Conservation (phyloP, 768 basidiomycete species). For the Kwoniella shandongensis region DNA sequence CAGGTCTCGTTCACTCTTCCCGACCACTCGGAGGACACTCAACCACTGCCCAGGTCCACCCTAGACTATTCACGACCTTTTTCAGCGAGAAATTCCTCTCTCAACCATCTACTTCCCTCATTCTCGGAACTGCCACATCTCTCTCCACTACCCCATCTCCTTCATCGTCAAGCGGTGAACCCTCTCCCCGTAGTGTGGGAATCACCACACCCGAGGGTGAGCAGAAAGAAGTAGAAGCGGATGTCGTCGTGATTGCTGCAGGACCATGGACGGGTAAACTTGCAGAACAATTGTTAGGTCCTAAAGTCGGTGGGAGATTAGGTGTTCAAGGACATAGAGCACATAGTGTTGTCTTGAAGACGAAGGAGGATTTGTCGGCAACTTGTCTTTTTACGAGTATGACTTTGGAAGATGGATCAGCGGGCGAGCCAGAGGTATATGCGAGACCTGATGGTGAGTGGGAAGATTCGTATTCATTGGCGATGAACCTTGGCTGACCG, state of each 20-base stretch:
- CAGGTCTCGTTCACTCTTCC: slow-evolving; percentile 37
- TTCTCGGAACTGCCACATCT: slow-evolving; percentile 39
- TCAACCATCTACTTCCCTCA: slow-evolving; percentile 33
- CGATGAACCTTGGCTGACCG: slow-evolving; percentile 46
- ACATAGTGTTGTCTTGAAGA: slow-evolving; percentile 53
- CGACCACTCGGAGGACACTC: slow-evolving; percentile 38
- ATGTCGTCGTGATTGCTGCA: slow-evolving; percentile 73
- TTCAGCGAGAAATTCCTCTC: slow-evolving; percentile 37
- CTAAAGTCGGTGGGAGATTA: slow-evolving; percentile 36
- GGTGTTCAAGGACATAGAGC: slow-evolving; percentile 52
- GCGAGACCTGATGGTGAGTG: slow-evolving; percentile 48
- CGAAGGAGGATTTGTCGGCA: slow-evolving; percentile 61
- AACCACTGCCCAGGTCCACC: slow-evolving; percentile 53
- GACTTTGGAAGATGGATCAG: slow-evolving; percentile 51
- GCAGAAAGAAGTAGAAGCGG: slow-evolving; percentile 54
- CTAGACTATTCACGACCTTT: slow-evolving; percentile 47
- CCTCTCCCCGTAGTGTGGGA: not conserved
- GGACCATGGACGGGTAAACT: slow-evolving; percentile 80
- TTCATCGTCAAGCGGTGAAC: too few species aligned
- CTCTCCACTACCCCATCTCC: slow-evolving; percentile 1
- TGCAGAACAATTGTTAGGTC: slow-evolving; percentile 48
- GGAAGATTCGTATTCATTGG: too few species aligned
- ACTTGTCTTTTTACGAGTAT: slow-evolving; percentile 85
- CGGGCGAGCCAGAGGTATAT: slow-evolving; percentile 57
- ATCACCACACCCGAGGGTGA: not conserved